Evolutionary conservation across 2,329 filamentous ascomycete genomes (phyloP), one percentile per base, ranked within the genome.

Genomic region (Botryotinia convoluta): DNA sequence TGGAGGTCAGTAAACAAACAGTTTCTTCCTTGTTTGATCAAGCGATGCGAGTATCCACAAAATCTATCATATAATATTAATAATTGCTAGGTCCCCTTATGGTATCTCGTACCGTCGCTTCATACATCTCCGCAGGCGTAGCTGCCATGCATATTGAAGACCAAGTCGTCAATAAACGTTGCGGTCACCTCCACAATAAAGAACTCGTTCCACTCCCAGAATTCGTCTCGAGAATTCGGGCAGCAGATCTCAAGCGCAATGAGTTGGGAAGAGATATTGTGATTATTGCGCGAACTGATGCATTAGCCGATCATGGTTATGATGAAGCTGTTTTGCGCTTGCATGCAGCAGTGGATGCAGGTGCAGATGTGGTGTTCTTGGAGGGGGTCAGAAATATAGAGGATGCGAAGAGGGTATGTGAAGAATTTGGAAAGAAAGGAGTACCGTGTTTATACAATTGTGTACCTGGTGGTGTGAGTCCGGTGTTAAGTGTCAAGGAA

Each of bases 251-350:
- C 12, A 86, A 88, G 1, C 83, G 88, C 4, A 80, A 84, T 35
- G 81, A 83, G 29, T 79, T 86, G 44, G 82, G 83, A 18, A 84
- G 84, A 26, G 89, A 91, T 75, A 71, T 64, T 26, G 85, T 92
- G 42, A 85, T 92, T 72, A 91, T 92, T 73, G 89, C 89, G 1
- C 84, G 90, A 18, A 91, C 89, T 0, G 90, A 92, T 76, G 87
- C 89, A 1, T 81, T 90, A 5, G 87, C 89, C 74, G 82, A 83
- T 0, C 82, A 85, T 9, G 89, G 89, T 0, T 91, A 87, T 75
- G 87, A 88, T 16, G 88, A 87, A 76, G 86, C 87, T 3, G 79
- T 90, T 14, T 76, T 77, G 2, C 81, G 89, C 2, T 81, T 91
- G 20, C 83, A 82, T 71, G 84, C 80, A 0, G 89, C 89, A 0